Conservation (phyloP, 1,139 yeast genomes). For the Pichia sp. region DNA sequence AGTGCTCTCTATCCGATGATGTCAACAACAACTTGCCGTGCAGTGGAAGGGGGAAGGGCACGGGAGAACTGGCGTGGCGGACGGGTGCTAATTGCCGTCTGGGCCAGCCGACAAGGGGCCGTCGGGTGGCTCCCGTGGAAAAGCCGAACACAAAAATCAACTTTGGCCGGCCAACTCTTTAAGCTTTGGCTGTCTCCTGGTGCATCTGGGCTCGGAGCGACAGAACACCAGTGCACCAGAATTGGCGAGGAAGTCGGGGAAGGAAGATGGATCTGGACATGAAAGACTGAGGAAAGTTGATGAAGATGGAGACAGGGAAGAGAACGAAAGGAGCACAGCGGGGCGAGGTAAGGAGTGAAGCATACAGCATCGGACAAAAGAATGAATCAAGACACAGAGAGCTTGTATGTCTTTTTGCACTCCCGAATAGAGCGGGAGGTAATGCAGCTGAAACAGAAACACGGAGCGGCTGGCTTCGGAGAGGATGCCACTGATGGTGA, state of each 20-base stretch:
- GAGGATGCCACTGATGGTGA: not conserved
- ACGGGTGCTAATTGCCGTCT: not conserved
- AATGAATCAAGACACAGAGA: not conserved
- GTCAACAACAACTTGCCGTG: not conserved
- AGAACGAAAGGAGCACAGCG: not conserved
- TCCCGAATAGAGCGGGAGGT: conserved; percentile 3
- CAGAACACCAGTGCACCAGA: conserved; percentile 1
- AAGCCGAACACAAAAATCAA: not conserved
- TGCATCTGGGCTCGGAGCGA: not conserved
- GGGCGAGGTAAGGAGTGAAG: not conserved
- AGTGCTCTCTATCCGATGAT: not conserved
- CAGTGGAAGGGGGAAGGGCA: not conserved
- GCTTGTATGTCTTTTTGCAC: not conserved
- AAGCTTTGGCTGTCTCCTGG: not conserved
- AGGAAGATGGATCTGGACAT: not conserved
- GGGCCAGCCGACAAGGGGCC: not conserved
- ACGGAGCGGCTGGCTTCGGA: not conserved
- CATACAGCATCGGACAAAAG: not conserved
- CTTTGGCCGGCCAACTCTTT: not conserved
- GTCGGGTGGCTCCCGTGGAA: not conserved
- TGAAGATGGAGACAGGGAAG: not conserved
- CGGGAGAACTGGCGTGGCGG: not conserved
- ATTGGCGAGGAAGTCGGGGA: not conserved
- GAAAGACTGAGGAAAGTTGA: not conserved
- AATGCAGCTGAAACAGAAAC: not conserved